Evolutionary conservation across 495 filamentous ascomycete species (phyloP), one percentile per base, ranked within the genome.

Genomic region (Aeminium ludgeri): DNA sequence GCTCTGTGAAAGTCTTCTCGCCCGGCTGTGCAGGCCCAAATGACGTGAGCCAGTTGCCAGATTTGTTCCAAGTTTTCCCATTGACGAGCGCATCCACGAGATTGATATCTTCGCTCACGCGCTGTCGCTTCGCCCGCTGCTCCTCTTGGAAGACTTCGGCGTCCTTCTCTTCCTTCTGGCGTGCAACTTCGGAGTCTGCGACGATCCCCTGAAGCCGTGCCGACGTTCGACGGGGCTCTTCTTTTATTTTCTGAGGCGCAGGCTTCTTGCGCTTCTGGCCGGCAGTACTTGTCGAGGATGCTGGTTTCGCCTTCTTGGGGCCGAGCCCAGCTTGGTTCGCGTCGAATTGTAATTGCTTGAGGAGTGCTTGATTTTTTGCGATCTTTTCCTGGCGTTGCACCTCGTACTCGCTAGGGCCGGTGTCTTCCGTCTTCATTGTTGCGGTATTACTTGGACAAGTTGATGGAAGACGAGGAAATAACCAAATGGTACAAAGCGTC

Each of bases 131-230:
- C 2, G 70, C 73, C 30, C 66, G 67, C 30, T 74, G 79, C 20
- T 65, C 66, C 48, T 80, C 72, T 45, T 65, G 65, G 12, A 68
- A 58, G 1, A 65, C 71, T 25, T 76, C 72, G 31, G 72, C 59
- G 30, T 86, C 74, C 2, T 83, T 74, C 40, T 89, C 82, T 0
- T 72, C 71, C 55, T 91, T 91, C 45, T 83, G 70, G 56, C 89
- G 91, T 10, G 76, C 73, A 15, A 72, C 68, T 41, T 82, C 76
- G 36, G 76, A 78, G 48, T 81, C 78, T 23, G 79, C 75, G 6
- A 70, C 64, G 8, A 84, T 64, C 15, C 80, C 78, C 10, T 66
- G 63, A 16, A 84, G 55, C 3, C 80, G 70, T 0, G 78, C 79
- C 1, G 76, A 81, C 13, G 69, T 78, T 10, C 80, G 67, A 2